Evolutionary conservation across 495 filamentous ascomycete species (phyloP).

Genomic region (Staphylotrichum tortipilum): DNA sequence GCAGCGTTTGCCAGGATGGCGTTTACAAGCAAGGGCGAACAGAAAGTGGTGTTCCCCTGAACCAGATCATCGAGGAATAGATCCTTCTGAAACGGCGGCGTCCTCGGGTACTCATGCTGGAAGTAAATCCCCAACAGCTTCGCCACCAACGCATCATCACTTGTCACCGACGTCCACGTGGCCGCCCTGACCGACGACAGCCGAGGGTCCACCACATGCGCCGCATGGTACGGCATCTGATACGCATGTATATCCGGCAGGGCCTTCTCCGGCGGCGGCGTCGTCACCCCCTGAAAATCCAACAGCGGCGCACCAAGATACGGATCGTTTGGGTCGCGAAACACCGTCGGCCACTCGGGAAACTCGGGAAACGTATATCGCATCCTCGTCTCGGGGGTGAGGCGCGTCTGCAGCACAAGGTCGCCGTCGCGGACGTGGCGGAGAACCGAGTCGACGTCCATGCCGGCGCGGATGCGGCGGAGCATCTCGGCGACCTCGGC

Average conservation of each 20-base stretch:
- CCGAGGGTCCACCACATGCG: slow-evolving; percentile 19
- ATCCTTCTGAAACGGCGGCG: slow-evolving; percentile 24
- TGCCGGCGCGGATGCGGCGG: slow-evolving; percentile 25
- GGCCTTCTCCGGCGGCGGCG: not conserved
- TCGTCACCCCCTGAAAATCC: not conserved
- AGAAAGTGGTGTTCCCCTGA: slow-evolving; percentile 19
- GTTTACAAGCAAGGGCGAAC: slow-evolving; percentile 29
- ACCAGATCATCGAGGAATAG: slow-evolving; percentile 28
- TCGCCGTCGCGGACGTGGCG: slow-evolving; percentile 29
- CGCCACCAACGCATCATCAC: slow-evolving; percentile 21
- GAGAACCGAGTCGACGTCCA: slow-evolving; percentile 22
- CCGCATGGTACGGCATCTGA: slow-evolving; percentile 23
- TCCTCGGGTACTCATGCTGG: slow-evolving; percentile 24
- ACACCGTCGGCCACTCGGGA: slow-evolving; percentile 24
- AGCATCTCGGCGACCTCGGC: slow-evolving; percentile 26
- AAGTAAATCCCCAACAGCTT: slow-evolving; percentile 24
- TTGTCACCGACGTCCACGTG: slow-evolving; percentile 26
- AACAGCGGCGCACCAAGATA: slow-evolving; percentile 15
- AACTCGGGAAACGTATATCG: slow-evolving; percentile 33
- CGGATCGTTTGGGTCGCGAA: slow-evolving; percentile 17
- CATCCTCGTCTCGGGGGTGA: slow-evolving; percentile 26
- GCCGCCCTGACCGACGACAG: slow-evolving; percentile 21
- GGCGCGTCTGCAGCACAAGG: slow-evolving; percentile 23
- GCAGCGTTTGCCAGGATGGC: slow-evolving; percentile 22
- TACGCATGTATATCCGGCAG: not conserved